Evolutionary conservation across 768 basidiomycete genomes (phyloP), one percentile per base, ranked within the genome.

Genomic region (Mrakia frigida): DNA sequence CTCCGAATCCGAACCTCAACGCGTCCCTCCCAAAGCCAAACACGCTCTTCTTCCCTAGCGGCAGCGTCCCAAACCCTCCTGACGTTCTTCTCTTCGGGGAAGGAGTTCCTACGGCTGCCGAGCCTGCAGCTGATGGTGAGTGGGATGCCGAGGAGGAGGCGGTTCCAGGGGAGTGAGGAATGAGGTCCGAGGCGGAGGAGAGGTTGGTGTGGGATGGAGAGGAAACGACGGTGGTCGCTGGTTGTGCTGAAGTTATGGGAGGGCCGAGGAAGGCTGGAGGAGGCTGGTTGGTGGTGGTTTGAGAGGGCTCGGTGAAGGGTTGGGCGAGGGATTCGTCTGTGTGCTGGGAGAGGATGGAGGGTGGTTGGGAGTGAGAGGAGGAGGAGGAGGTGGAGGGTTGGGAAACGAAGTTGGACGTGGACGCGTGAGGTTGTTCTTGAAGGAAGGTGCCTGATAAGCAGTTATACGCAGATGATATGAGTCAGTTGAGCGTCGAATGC

Each of bases 321-420:
- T 68, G 65, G 65, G 65, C 25, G 35, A 39, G 33, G 6, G 65
- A 68, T 10, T 39, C 65, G 18, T 61, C 33, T 37, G 63, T 65
- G 33, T 33, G 63, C 3, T 37, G 28, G 39, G 65, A 68, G 46
- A 50, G 28, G 63, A 65, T 7, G 33, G 35, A 10, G 63, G 63
- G 6, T 35, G 63, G 35, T 6, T 31, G 33, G 63, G 63, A 65
- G n/a, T 35, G 35, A 11, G 63, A 65, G 65, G 10, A 10, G 65
- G 65, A 68, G 65, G 65, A n/a, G 37, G 63, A 65, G 63, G 33
- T 65, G 13, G 65, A 68, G 21, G 65, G 37, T 41, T 68, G 65
- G 14, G 65, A 68, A 39, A 39, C 9, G 35, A 39, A 68, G 35
- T 16, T 37, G 3, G 39, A 41, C 11, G 25, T 11, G 25, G 23